Evolutionary conservation across 164 flowering plant genomes (phyloP).

Genomic region (Magnolia changhungtana): DNA sequence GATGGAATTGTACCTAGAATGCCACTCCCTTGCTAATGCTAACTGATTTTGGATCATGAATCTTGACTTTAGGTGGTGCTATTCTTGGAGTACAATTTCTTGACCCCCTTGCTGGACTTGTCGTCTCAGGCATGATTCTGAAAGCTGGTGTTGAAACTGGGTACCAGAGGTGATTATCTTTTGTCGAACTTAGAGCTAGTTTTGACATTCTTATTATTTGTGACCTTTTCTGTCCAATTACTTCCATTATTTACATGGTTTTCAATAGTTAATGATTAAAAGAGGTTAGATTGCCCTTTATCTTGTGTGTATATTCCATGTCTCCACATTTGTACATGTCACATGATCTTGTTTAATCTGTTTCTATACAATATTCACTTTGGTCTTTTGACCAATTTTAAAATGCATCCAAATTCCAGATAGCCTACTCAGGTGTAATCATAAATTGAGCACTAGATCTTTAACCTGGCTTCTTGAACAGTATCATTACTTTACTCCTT

Average conservation of each 20-base stretch:
- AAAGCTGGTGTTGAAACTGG: slow-evolving; percentile 94
- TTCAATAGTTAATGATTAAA: not conserved
- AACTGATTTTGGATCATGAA: slow-evolving; percentile 6
- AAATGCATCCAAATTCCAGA: too few species aligned
- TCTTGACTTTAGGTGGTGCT: slow-evolving; percentile 66
- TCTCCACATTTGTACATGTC: not conserved
- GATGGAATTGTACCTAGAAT: not conserved
- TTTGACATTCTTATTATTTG: not conserved
- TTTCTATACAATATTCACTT: not conserved
- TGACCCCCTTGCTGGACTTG: slow-evolving; percentile 94
- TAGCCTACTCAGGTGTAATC: too few species aligned
- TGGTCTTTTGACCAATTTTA: not conserved
- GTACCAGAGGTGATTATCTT: slow-evolving; percentile 58
- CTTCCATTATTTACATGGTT: not conserved
- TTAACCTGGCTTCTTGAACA: not conserved
- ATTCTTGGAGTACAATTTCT: slow-evolving; percentile 81
- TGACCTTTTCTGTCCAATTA: not conserved
- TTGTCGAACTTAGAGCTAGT: not conserved
- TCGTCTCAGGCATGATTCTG: slow-evolving; percentile 89
- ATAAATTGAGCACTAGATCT: not conserved
- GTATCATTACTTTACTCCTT: not conserved
- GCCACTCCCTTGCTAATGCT: slow-evolving; percentile 4
- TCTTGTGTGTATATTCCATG: not conserved
- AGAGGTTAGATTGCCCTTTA: not conserved
- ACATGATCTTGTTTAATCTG: not conserved